These are phyloP conservation scores for Oxyria digyna DNA, from an alignment of 148 eudicot species.

Conservation along the genomic window DNA sequence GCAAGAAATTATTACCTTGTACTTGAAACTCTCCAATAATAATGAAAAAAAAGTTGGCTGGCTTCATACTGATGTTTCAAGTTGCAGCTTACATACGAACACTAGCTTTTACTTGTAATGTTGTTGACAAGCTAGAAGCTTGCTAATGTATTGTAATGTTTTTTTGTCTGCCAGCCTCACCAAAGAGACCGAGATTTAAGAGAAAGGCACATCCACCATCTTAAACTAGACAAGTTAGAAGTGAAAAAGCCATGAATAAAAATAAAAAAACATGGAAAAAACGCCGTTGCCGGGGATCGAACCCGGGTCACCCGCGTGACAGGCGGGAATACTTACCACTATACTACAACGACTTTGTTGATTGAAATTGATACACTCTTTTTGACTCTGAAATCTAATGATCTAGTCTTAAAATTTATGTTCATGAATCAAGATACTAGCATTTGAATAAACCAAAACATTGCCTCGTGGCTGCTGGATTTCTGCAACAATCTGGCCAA, in stretches of 20 bases:
- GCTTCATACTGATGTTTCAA: neutral
- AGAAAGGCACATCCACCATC: neutral
- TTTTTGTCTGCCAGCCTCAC: neutral
- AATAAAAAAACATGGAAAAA: neutral
- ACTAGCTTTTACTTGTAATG: neutral
- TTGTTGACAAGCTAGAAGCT: neutral
- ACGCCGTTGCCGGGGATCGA: slow-evolving; percentile 99
- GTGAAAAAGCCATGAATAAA: too few species aligned
- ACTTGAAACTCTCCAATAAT: neutral
- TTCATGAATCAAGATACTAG: too few species aligned
- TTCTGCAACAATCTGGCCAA: too few species aligned
- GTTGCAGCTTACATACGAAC: neutral
- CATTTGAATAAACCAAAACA: too few species aligned
- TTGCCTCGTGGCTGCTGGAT: too few species aligned
- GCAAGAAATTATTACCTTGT: too few species aligned
- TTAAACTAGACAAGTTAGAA: neutral
- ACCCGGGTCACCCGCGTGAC: slow-evolving; percentile 99
- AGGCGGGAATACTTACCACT: slow-evolving; percentile 99
- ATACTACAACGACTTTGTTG: slow-evolving; percentile 83
- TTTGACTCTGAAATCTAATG: too few species aligned
- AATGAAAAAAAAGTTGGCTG: neutral
- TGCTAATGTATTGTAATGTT: neutral
- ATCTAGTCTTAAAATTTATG: too few species aligned
- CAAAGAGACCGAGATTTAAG: neutral
- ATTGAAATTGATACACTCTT: too few species aligned